A percentile compares a stretch with the other conserved stretches of the same genome.
Evolutionary conservation across 1,284 basidiomycete species (phyloP).

Genomic region (Tylopilus sp.): DNA sequence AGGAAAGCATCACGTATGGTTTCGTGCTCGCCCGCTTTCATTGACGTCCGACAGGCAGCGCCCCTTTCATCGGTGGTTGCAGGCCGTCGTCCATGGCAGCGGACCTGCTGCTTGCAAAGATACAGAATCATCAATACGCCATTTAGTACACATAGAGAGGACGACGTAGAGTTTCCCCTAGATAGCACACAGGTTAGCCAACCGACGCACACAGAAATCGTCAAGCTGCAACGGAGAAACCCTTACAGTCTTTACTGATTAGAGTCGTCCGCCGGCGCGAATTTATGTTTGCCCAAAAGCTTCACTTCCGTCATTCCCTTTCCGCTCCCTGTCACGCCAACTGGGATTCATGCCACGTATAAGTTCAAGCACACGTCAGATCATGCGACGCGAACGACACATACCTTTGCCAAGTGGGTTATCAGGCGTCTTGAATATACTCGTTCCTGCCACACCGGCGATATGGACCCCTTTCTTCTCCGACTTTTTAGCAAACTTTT

Average conservation of each 20-base stretch:
- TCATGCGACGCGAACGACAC: constrained; percentile 29
- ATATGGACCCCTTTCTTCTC: constrained; percentile 93
- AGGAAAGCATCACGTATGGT: constrained; percentile 28
- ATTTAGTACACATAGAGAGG: constrained; percentile 26
- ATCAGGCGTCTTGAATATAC: constrained; percentile 96
- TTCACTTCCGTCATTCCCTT: constrained; percentile 87
- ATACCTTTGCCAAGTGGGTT: constrained; percentile 84
- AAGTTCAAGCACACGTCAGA: constrained; percentile 22
- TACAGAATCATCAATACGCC: constrained; percentile 25
- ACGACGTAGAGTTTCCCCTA: constrained; percentile 18
- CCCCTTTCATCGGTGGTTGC: constrained; percentile 8
- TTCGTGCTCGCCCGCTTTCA: constrained; percentile 16
- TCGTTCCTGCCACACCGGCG: constrained; percentile 82
- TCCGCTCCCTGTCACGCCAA: constrained; percentile 93
- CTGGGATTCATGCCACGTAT: constrained; percentile 42
- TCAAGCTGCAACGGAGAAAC: background rate
- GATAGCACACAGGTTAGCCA: constrained; percentile 7
- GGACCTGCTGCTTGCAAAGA: constrained; percentile 29
- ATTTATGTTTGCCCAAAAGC: constrained; percentile 78
- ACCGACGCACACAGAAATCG: background rate
- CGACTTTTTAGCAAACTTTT: constrained; percentile 96
- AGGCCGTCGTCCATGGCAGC: constrained; percentile 11
- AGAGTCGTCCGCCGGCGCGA: constrained; percentile 47
- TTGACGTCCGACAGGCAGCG: constrained; percentile 18
- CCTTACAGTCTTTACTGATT: constrained; percentile 23